phyloP scores from a whole-genome alignment of 1,284 basidiomycete species.

The Lignosus rhinocerotis region DNA sequence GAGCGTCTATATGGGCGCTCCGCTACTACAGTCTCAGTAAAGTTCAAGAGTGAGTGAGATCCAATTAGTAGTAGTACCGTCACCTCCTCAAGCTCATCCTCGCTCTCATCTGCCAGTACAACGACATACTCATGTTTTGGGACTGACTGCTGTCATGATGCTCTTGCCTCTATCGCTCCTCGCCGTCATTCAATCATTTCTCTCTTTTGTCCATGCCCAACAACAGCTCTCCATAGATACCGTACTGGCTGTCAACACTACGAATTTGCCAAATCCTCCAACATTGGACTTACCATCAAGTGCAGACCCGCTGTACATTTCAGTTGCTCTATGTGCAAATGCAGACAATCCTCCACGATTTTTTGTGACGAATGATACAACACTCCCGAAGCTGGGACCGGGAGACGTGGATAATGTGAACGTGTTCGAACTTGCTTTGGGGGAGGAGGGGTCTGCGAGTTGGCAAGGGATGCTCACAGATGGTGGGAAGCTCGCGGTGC shows the following conservation, averaged over 20 bases:
- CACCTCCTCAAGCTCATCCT: too few species aligned
- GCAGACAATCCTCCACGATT: constrained; percentile 44
- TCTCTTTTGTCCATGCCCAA: constrained; percentile 22
- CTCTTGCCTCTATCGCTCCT: constrained; percentile 26
- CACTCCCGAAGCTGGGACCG: constrained; percentile 40
- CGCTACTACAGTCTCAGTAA: too few species aligned
- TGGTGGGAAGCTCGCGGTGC: constrained; percentile 53
- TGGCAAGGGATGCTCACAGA: constrained; percentile 50
- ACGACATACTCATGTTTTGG: too few species aligned
- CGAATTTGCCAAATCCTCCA: constrained; percentile 24
- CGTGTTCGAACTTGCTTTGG: constrained; percentile 51
- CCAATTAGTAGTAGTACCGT: too few species aligned
- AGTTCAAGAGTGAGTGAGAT: too few species aligned
- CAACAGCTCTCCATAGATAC: constrained; percentile 24
- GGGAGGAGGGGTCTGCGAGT: constrained; percentile 53
- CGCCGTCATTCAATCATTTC: constrained; percentile 24
- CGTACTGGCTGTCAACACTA: constrained; percentile 20
- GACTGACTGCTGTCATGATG: background rate
- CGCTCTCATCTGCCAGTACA: too few species aligned
- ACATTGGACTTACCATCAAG: constrained; percentile 37
- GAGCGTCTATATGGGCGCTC: too few species aligned
- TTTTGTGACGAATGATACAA: constrained; percentile 56
- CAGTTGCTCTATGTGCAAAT: constrained; percentile 57
- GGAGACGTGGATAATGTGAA: constrained; percentile 39
- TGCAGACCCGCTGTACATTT: constrained; percentile 48